Base-by-base conservation (phyloP, 2,329 filamentous ascomycete genomes). In the Cryphonectria nitschkei region DNA sequence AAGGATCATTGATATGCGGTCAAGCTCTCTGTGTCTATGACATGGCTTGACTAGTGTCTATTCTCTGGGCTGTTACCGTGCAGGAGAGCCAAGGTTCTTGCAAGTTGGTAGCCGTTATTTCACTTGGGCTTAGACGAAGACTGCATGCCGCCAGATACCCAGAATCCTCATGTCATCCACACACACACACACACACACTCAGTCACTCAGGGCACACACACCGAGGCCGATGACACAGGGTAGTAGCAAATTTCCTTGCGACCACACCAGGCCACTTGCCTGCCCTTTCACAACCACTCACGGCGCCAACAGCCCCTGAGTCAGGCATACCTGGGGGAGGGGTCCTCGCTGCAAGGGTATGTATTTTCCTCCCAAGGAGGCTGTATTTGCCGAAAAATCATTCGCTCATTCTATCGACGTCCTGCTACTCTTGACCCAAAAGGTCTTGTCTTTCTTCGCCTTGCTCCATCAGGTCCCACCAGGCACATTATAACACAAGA, bases 231-330 rank as follows among this genome's bases (percentile, higher is more conserved):
- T 63, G 43, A 62, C 68, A 54, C 65, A 46, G 60, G 61, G 70
- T 67, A 62, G 68, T 68, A 64, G 65, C 68, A 60, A 68, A 68
- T 70, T 54, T 67, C 65, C 61, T 65, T 65, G n/a, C 41, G 37
- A 63, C 63, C 65, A 66, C 54, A 70, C 65, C 65, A 61, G 46
- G 65, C 65, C 56, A 68, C 37, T 50, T 37, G 68, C 65, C 68
- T 46, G 8, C 37, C 56, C 67, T 46, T 54, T 43, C 68, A 11
- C 61, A 68, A 41, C 65, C 68, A 68, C 61, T 72, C 43, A 70
- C 54, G 54, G 61, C 50, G 68, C 67, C 14, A 46, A 62, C 71
- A 72, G 67, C 68, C 68, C 71, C 71, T 70, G 65, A 66, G 61
- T 52, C 65, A 68, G 71, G 68, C 62, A 70, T 66, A 50, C 52